These are phyloP conservation scores for Lactifluus piperatus DNA, from an alignment of 768 basidiomycete species.

Conservation along the genomic window DNA sequence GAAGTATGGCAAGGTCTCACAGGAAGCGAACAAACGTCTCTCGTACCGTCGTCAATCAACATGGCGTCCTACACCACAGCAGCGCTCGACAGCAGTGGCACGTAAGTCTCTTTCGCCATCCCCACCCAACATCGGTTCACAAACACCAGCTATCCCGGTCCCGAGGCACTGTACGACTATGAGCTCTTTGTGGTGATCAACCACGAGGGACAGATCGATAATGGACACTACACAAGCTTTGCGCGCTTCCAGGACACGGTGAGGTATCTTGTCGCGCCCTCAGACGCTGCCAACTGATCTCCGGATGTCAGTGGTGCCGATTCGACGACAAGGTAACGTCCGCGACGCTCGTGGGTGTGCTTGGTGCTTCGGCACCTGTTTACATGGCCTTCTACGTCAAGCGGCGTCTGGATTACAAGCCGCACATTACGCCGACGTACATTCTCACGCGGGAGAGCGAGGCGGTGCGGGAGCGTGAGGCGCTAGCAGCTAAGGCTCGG, in stretches of 20 bases:
- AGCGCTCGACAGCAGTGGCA: too few relatives aligned
- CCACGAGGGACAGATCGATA: constrained; percentile 90
- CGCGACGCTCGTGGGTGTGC: constrained; percentile 56
- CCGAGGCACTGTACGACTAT: too few relatives aligned
- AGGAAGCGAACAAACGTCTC: too few relatives aligned
- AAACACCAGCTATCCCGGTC: too few relatives aligned
- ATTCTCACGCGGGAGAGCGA: constrained; percentile 16
- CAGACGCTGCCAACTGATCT: neutral
- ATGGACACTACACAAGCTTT: constrained; percentile 90
- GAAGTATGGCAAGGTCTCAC: too few relatives aligned
- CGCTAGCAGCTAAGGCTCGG: neutral
- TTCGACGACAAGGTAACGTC: constrained; percentile 83
- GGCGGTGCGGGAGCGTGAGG: constrained; percentile 16
- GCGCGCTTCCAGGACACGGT: constrained; percentile 82
- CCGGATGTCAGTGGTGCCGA: constrained; percentile 66
- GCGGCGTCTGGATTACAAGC: constrained; percentile 74
- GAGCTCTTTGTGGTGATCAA: too few relatives aligned
- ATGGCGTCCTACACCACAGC: too few relatives aligned
- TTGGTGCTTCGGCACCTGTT: constrained; percentile 50
- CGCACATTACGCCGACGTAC: constrained; percentile 24
- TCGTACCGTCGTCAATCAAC: too few relatives aligned
- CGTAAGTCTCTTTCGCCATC: too few relatives aligned
- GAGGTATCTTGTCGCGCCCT: too few relatives aligned
- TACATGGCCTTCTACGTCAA: constrained; percentile 98
- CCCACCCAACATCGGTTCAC: too few relatives aligned